These are phyloP conservation scores for Hypholoma sublateritium DNA, from an alignment of 768 basidiomycete genomes.

Conservation along the genomic window DNA sequence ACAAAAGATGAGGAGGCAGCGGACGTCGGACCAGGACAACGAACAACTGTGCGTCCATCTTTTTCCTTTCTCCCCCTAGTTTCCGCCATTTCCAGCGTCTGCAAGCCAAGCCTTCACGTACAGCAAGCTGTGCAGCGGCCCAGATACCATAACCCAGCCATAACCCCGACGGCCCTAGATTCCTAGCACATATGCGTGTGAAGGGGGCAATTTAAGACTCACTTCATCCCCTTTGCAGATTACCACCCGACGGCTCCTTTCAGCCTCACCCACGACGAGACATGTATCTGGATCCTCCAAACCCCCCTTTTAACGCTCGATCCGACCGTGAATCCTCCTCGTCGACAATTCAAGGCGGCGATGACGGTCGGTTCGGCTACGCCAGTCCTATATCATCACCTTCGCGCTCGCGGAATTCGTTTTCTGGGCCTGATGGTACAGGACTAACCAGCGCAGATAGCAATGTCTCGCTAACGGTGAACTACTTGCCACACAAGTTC, in stretches of 20 bases:
- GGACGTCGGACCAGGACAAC: slow-evolving; percentile 6
- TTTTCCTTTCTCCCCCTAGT: neutral
- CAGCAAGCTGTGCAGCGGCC: no score
- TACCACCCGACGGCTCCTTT: neutral
- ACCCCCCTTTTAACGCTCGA: neutral
- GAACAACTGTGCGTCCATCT: slow-evolving; percentile 7
- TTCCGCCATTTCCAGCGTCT: neutral
- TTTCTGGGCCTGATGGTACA: slow-evolving; percentile 3
- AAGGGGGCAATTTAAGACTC: neutral
- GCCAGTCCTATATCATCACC: slow-evolving; percentile 5
- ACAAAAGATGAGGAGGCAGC: slow-evolving; percentile 5
- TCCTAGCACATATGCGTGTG: neutral
- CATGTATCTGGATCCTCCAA: slow-evolving; percentile 7
- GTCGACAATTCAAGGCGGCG: neutral
- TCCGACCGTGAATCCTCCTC: neutral
- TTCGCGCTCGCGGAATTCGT: slow-evolving; percentile 5
- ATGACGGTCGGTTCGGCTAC: neutral
- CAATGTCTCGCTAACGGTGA: slow-evolving; percentile 24
- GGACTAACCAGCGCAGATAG: slow-evolving; percentile 8
- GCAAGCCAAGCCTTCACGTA: no score
- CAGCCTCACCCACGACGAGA: neutral
- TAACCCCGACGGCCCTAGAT: no score
- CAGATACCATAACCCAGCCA: no score
- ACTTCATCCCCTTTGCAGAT: slow-evolving; percentile 1
- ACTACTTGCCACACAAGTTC: slow-evolving; percentile 29